Conservation (phyloP, 345 rosid genomes). For the Salix brachista region DNA sequence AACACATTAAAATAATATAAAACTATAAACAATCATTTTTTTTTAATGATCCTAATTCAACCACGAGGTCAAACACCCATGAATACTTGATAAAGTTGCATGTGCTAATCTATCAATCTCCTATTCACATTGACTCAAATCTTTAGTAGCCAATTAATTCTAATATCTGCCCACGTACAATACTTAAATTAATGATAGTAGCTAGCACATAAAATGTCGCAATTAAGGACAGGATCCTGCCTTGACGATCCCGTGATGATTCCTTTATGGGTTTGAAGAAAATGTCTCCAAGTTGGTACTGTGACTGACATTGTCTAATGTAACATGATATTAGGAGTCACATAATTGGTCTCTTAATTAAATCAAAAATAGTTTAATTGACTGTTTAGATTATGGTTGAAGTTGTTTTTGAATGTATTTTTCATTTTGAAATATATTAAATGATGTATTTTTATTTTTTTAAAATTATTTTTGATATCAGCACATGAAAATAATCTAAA, state of each 20-base stretch:
- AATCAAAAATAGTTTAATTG: background rate
- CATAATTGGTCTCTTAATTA: conserved; percentile 27
- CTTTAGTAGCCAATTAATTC: conserved; percentile 21
- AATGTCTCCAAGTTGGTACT: conserved; percentile 20
- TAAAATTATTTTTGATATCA: too few relatives aligned
- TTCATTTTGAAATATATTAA: too few relatives aligned
- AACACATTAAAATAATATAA: too few relatives aligned
- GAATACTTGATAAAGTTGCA: conserved; percentile 5
- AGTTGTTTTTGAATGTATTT: too few relatives aligned
- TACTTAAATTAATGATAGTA: conserved; percentile 8
- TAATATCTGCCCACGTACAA: conserved; percentile 5
- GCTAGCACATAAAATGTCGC: background rate
- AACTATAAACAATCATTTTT: too few relatives aligned
- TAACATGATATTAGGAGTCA: conserved; percentile 39
- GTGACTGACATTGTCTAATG: conserved; percentile 11
- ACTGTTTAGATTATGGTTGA: too few relatives aligned
- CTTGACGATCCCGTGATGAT: conserved; percentile 45
- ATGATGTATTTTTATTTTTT: too few relatives aligned
- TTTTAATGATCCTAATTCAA: too few relatives aligned
- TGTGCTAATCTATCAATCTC: conserved; percentile 21
- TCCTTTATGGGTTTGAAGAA: conserved; percentile 40
- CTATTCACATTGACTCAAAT: background rate
- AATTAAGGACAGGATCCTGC: conserved; percentile 42
- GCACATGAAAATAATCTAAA: too few relatives aligned
- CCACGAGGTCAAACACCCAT: too few relatives aligned